These are phyloP conservation scores for Fraxinus baroniana DNA, from an alignment of 305 asterid species.

Conservation along the genomic window DNA sequence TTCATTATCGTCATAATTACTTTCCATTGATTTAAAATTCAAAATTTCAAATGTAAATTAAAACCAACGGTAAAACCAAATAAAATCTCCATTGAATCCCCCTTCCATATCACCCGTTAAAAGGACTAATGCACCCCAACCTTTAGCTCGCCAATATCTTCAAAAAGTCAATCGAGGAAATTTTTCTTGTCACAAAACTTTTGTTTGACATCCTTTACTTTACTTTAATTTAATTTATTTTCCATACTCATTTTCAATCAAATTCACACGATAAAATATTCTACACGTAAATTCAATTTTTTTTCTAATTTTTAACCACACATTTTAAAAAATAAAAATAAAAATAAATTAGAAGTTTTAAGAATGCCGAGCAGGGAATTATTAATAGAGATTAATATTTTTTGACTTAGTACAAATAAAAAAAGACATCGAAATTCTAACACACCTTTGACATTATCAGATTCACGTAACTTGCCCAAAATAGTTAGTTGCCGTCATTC, in stretches of 20 bases:
- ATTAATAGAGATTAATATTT: background rate
- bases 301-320: no score
- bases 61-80: slow-evolving; percentile 19
- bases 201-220: no score
- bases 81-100: background rate
- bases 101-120: background rate
- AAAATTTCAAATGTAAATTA: background rate
- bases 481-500: background rate
- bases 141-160: background rate
- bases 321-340: no score
- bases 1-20: background rate
- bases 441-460: background rate
- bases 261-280: no score
- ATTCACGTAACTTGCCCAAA: background rate
- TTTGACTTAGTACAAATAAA: background rate
- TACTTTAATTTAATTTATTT: no score
- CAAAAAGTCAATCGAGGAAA: background rate
- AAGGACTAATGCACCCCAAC: background rate
- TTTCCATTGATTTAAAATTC: background rate
- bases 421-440: background rate
- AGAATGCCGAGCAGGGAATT: no score
- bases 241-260: no score
- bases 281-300: no score
- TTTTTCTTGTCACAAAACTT: no score
- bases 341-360: no score